Conservation (phyloP, 1,284 basidiomycete genomes). For the Cutaneotrichosporon sp. region DNA sequence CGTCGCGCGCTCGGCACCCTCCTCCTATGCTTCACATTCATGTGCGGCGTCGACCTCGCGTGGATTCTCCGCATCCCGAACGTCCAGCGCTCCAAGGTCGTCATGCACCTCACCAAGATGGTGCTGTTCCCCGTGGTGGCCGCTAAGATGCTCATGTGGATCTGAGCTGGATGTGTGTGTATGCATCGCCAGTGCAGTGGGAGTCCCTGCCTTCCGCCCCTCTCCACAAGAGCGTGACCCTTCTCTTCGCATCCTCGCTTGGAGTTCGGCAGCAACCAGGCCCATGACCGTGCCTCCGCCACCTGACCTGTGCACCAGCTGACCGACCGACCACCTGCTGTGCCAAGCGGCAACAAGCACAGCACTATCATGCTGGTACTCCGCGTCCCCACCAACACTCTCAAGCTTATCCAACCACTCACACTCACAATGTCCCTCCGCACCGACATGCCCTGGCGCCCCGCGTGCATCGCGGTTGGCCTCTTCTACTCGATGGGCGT, state of each 20-base stretch:
- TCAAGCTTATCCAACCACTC: background rate
- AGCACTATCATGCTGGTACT: no score
- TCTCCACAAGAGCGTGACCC: no score
- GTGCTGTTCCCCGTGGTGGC: background rate
- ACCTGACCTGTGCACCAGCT: no score
- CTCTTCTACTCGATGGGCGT: background rate
- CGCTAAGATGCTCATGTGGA: background rate
- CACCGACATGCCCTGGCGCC: background rate
- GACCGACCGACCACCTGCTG: no score
- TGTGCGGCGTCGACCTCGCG: background rate
- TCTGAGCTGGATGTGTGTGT: background rate
- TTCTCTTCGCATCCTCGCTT: background rate
- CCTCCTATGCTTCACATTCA: background rate
- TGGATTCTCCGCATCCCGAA: background rate
- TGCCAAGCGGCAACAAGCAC: no score
- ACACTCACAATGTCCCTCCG: background rate
- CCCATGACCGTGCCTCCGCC: no score
- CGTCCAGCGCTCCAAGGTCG: background rate
- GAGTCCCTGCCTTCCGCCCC: background rate
- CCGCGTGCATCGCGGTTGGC: background rate
- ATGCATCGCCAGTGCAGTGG: background rate
- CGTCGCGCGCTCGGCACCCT: constrained; percentile 9
- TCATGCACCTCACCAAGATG: background rate
- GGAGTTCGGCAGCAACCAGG: background rate
- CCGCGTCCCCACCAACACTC: no score